Percentiles rank a stretch among this genome's conserved stretches.
Conservation (phyloP, 345 rosid species). For the Eucalyptus cladocalyx region DNA sequence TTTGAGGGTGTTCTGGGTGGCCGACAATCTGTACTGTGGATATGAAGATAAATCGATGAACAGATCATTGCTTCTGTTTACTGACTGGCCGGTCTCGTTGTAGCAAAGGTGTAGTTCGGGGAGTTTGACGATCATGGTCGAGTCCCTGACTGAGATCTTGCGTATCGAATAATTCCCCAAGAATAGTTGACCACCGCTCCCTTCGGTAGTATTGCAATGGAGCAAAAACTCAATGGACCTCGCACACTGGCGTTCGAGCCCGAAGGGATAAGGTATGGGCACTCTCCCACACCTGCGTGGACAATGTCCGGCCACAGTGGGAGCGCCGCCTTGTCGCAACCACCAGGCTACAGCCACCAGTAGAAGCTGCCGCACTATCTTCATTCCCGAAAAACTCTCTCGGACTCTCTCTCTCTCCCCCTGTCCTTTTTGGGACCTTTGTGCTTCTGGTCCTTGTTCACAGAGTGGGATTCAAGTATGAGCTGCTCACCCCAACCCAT, state of each 20-base stretch:
- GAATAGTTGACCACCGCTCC: background rate
- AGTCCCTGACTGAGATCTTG: background rate
- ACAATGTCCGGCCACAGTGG: rapidly evolving
- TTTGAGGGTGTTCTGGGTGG: background rate
- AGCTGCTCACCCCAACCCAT: background rate
- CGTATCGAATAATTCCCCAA: background rate
- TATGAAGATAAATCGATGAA: background rate
- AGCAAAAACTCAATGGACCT: background rate
- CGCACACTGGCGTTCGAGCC: background rate
- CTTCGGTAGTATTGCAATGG: rapidly evolving
- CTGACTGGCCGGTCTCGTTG: rapidly evolving
- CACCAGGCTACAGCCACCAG: background rate
- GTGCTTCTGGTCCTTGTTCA: background rate
- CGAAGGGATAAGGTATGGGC: background rate
- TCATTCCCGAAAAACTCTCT: background rate
- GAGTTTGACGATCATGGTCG: background rate
- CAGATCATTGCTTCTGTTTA: rapidly evolving
- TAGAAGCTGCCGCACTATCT: background rate
- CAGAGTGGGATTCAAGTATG: background rate
- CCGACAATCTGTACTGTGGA: background rate
- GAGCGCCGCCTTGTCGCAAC: background rate
- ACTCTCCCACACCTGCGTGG: background rate
- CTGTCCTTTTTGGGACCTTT: background rate
- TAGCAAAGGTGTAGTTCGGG: background rate
- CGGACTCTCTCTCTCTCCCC: background rate